These are phyloP conservation scores for Venturia pyrina DNA, from an alignment of 2,329 filamentous ascomycete genomes.

Conservation along the genomic window DNA sequence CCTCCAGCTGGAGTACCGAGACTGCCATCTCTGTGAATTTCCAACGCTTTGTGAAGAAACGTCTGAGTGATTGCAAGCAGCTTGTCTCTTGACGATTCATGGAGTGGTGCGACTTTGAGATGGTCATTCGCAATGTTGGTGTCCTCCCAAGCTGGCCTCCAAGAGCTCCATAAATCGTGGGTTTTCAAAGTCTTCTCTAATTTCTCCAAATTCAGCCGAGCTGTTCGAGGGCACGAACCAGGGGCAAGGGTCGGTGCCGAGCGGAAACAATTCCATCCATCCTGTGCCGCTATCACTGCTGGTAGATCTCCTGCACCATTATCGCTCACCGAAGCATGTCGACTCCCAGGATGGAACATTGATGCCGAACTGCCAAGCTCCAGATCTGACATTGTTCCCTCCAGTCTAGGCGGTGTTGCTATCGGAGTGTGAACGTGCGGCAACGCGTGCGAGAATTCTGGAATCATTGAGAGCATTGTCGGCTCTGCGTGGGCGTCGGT, in stretches of 20 bases:
- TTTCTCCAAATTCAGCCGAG: constrained; percentile 40
- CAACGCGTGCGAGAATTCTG: constrained; percentile 31
- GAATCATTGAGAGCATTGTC: constrained; percentile 37
- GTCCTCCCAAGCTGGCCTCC: constrained; percentile 41
- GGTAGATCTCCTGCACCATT: constrained; percentile 10
- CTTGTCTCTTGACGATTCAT: constrained; percentile 52
- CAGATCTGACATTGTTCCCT: constrained; percentile 36
- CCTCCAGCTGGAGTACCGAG: constrained; percentile 30
- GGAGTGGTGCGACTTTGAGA: constrained; percentile 38
- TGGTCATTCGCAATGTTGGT: constrained; percentile 36
- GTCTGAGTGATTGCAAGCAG: constrained; percentile 62
- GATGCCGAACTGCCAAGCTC: constrained; percentile 34
- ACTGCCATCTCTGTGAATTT: constrained; percentile 50
- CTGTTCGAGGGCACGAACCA: constrained; percentile 40
- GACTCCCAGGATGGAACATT: constrained; percentile 29
- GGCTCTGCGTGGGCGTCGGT: constrained; percentile 20
- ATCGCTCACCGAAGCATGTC: constrained; percentile 29
- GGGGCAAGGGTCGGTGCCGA: constrained; percentile 40
- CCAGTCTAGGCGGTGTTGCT: constrained; percentile 36
- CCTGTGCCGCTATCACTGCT: constrained; percentile 28
- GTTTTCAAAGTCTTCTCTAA: constrained; percentile 42
- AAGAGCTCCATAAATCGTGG: constrained; percentile 42
- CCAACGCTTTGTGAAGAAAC: constrained; percentile 60
- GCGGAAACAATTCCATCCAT: constrained; percentile 43
- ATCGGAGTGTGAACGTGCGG: constrained; percentile 35